These are phyloP conservation scores for Golubevia pallescens DNA, from an alignment of 1,284 basidiomycete species.

Conservation along the genomic window DNA sequence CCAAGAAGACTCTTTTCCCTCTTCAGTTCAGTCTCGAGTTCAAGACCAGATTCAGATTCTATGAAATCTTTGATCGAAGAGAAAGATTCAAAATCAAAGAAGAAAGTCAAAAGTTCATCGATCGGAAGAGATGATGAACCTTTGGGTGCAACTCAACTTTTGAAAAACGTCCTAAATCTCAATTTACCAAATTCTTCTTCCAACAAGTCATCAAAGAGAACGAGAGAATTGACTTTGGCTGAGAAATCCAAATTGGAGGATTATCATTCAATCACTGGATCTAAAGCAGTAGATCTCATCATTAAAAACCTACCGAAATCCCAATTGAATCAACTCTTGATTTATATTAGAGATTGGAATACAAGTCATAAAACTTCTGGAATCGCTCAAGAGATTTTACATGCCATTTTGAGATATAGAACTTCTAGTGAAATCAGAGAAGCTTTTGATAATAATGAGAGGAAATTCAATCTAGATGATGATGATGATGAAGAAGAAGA, in stretches of 20 bases:
- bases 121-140: too few species aligned
- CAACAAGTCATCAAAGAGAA: too few species aligned
- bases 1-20: slow-evolving; percentile 84
- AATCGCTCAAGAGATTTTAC: slow-evolving; percentile 85
- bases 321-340: slow-evolving; percentile 81
- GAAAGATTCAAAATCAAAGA: too few species aligned
- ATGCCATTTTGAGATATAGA: slow-evolving; percentile 79
- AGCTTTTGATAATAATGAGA: slow-evolving; percentile 70
- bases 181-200: slow-evolving; percentile 12
- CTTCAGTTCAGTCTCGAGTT: slow-evolving; percentile 68
- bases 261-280: slow-evolving; percentile 35
- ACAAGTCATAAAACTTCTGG: slow-evolving; percentile 81
- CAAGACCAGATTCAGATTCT: slow-evolving; percentile 34
- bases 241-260: neutral
- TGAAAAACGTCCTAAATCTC: too few species aligned
- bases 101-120: too few species aligned
- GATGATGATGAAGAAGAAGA: slow-evolving; percentile 56
- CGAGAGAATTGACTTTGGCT: neutral
- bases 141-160: too few species aligned
- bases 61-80: too few species aligned
- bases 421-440: slow-evolving; percentile 75
- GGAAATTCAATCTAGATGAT: slow-evolving; percentile 40
- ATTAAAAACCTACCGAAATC: slow-evolving; percentile 74
- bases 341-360: slow-evolving; percentile 91
- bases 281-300: slow-evolving; percentile 67